Evolutionary conservation across 2,329 filamentous ascomycete species (phyloP).

Genomic region (Cladosporium colombiae): DNA sequence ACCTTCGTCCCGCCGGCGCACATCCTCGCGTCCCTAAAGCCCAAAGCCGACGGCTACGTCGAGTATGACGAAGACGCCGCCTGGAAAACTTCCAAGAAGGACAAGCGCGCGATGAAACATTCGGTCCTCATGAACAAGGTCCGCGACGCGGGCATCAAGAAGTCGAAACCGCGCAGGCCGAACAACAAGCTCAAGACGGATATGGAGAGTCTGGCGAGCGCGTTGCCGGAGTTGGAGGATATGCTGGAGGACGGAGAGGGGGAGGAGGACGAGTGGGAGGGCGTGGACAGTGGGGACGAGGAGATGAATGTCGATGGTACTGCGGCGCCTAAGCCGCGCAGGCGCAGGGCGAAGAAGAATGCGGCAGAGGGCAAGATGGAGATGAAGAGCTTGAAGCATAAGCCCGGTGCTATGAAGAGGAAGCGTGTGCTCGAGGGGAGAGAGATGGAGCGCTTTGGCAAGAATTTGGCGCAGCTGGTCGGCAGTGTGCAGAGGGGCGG

Average conservation of each 20-base stretch:
- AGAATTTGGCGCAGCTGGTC: slow-evolving; percentile 74
- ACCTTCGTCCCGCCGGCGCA: slow-evolving; percentile 42
- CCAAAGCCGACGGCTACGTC: slow-evolving; percentile 39
- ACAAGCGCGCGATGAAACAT: slow-evolving; percentile 82
- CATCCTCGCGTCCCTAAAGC: slow-evolving; percentile 31
- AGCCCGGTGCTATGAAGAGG: slow-evolving; percentile 77
- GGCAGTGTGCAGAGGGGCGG: slow-evolving; percentile 24
- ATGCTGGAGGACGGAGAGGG: slow-evolving; percentile 37
- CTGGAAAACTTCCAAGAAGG: slow-evolving; percentile 74
- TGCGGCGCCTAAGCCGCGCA: slow-evolving; percentile 13
- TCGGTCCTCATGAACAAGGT: slow-evolving; percentile 64
- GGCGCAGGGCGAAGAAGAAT: slow-evolving; percentile 12
- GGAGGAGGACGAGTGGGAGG: slow-evolving; percentile 47
- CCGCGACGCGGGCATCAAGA: slow-evolving; percentile 64
- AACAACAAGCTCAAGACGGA: slow-evolving; percentile 68
- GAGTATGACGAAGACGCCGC: slow-evolving; percentile 49
- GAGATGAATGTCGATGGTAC: slow-evolving; percentile 22
- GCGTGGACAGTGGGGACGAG: slow-evolving; percentile 33
- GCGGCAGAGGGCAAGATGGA: slow-evolving; percentile 63
- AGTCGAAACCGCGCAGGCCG: slow-evolving; percentile 46
- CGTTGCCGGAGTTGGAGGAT: slow-evolving; percentile 63
- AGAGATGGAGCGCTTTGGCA: slow-evolving; percentile 82
- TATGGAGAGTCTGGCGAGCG: slow-evolving; percentile 75
- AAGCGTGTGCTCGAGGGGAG: slow-evolving; percentile 77
- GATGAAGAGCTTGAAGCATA: slow-evolving; percentile 72